Evolutionary conservation across 2,329 filamentous ascomycete genomes (phyloP), one percentile per base, ranked within the genome.

Genomic region (Gaeumannomyces sp.): DNA sequence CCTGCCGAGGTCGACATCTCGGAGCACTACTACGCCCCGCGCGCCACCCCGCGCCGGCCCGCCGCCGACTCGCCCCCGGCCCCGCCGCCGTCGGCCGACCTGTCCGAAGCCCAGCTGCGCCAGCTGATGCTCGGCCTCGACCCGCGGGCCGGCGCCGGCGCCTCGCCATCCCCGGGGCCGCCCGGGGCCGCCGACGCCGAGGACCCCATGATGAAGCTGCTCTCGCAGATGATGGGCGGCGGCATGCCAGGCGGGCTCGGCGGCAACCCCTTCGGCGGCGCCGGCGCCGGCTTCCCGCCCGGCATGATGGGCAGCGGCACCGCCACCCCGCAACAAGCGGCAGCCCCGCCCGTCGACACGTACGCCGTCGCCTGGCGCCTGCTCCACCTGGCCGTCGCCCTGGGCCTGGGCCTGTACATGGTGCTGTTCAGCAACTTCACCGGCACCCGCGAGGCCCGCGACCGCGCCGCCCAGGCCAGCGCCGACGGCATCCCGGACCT

Each of bases 1-100:
- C 90, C 90, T 7, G 89, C 88, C 6, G 91, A 93, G 75, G 83
- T 92, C 68, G 90, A 93, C 74, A 92, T 94, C 69, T 91, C 89
- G n/a, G 77, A 89, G 68, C 89, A 91, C 76, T 88, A 76, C 77
- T 13, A 78, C 79, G 57, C 70, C 77, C 28, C 76, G 78, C 63
- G 71, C 79, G 63, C 70, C 75, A 38, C 68, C 73, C 38, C 63
- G 68, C 5, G 67, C 65, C 28, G 66, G 71, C 56, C 67, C 60
- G 72, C 67, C 60, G 72, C 63, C 73, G 77, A 66, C 70, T 50
- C 10, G 56, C 16, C 35, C 29, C 29, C 59, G 38, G 35, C 38
- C 45, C 45, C 45, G 4, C 38, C 38, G 50, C n/a, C 33, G 38
- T 75, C 59, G 19, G 8, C 11, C 45, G 19, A 53, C 22, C 72